Evolutionary conservation across 495 filamentous ascomycete genomes (phyloP).

Genomic region (Chaetomium fimeti): DNA sequence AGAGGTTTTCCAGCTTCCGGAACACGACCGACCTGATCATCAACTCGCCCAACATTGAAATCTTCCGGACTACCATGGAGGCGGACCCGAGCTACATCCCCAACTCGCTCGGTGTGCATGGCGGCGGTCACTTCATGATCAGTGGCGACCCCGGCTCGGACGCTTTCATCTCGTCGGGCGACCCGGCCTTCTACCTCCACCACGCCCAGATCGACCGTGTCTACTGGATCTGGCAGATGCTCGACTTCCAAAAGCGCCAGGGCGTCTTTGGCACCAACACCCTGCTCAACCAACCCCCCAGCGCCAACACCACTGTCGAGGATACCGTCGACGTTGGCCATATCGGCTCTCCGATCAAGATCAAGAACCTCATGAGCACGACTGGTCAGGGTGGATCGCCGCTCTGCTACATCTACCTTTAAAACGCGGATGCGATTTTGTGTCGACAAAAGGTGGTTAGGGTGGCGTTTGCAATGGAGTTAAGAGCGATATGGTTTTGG

Average conservation of each 20-base stretch:
- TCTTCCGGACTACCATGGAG: constrained; percentile 51
- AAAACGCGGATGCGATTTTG: neutral
- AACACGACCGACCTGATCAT: constrained; percentile 48
- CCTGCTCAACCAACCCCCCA: constrained; percentile 41
- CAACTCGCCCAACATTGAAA: constrained; percentile 44
- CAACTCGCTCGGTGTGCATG: constrained; percentile 55
- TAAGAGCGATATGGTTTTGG: neutral
- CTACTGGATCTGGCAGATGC: constrained; percentile 70
- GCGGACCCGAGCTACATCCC: constrained; percentile 47
- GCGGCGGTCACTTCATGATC: constrained; percentile 57
- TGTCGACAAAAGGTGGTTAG: neutral
- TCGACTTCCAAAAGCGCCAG: constrained; percentile 50
- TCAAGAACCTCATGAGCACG: constrained; percentile 36
- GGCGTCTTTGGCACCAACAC: constrained; percentile 40
- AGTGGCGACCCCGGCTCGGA: constrained; percentile 46
- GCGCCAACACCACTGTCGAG: constrained; percentile 36
- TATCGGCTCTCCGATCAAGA: constrained; percentile 18
- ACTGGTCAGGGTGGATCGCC: constrained; percentile 21
- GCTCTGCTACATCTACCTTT: constrained; percentile 36
- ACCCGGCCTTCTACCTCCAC: constrained; percentile 68
- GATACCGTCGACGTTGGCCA: constrained; percentile 31
- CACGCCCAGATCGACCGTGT: constrained; percentile 65
- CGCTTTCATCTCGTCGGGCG: constrained; percentile 58
- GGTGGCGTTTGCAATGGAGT: neutral
- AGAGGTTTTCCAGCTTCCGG: constrained; percentile 38